These are phyloP conservation scores for Perkinsela sp. DNA, from an alignment of 208 protist species.

Conservation along the genomic window DNA sequence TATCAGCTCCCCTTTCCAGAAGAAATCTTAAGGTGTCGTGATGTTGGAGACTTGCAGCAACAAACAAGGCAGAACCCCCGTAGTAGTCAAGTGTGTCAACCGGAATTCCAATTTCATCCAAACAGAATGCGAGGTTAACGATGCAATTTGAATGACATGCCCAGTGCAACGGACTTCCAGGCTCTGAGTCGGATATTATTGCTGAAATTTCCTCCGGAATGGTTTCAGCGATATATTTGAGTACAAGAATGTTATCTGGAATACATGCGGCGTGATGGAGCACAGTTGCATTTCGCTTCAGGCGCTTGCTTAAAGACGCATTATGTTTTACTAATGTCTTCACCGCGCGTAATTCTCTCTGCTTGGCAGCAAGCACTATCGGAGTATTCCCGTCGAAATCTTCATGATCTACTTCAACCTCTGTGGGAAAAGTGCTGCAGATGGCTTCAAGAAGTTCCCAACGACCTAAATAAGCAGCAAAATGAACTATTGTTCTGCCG, in stretches of 20 bases:
- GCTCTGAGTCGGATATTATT: slow-evolving; percentile 9
- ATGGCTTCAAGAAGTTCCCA: slow-evolving; percentile 2
- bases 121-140: slow-evolving; percentile 23
- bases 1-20: slow-evolving; percentile 39
- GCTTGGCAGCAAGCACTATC: slow-evolving; percentile 42
- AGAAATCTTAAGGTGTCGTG: slow-evolving; percentile 38
- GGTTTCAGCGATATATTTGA: slow-evolving; percentile 21
- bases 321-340: slow-evolving; percentile 20
- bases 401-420: slow-evolving; percentile 18
- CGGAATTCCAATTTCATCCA: slow-evolving; percentile 41
- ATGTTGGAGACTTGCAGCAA: slow-evolving; percentile 44
- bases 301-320: slow-evolving; percentile 24
- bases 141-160: slow-evolving; percentile 39
- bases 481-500: slow-evolving; percentile 49
- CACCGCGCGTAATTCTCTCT: slow-evolving; percentile 19
- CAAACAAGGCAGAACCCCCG: slow-evolving; percentile 46
- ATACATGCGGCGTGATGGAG: slow-evolving; percentile 41
- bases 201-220: slow-evolving; percentile 12
- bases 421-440: slow-evolving; percentile 17
- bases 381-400: slow-evolving; percentile 34
- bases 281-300: slow-evolving; percentile 20
- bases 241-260: slow-evolving; percentile 26
- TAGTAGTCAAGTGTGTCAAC: slow-evolving; percentile 29
- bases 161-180: slow-evolving; percentile 49
- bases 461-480: slow-evolving; percentile 50